Evolutionary conservation across 306 rosid species (phyloP), one percentile per base, ranked within the genome.

Genomic region (Benincasa hispida): DNA sequence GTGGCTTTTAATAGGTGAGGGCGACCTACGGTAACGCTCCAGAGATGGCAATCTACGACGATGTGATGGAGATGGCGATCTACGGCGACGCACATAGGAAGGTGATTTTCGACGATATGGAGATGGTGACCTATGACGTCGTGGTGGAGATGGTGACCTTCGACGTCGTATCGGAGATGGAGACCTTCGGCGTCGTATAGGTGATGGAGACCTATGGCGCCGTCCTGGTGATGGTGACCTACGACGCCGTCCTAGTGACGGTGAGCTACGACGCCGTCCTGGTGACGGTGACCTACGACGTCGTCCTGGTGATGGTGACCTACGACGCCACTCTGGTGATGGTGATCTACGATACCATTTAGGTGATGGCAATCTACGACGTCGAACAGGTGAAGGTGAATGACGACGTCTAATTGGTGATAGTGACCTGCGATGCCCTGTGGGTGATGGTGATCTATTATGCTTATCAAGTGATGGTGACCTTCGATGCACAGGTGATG

Each of bases 391-490:
- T 24, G 79, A 75, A 4, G 83, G 75, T 5, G 65, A 62, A n/a
- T 32, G 77, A 17, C 74, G 84, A 3, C 72, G 80, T 8, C 67
- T 85, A 2, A 85, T 1, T 74, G 87, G 90, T 66, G 88, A 86
- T 24, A 79, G 85, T 50, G 88, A 89, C 63, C 78, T 80, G 6
- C 53, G 83, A 22, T 77, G 68, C 18, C 37, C 53, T 3, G 74
- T 0, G 7, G 91, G 89, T 10, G 93, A 82, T 14, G 91, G 96
- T 14, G 96, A 72, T 13, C 91, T 84, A 1, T 82, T 88, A 15
- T 85, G 90, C 15, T 90, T 83, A 8, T 27, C 8, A 58, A 79
- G 72, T 53, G 88, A 75, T 32, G 90, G 86, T 19, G 84, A 60
- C 56, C 82, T 83, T 5, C 75, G 90, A 6, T 54, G 76, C 1